Percentiles rank a stretch among this genome's conserved stretches.
Evolutionary conservation across 202 grass and related monocot genomes (phyloP).

Genomic region (Bolboschoenoplectus hybrid): DNA sequence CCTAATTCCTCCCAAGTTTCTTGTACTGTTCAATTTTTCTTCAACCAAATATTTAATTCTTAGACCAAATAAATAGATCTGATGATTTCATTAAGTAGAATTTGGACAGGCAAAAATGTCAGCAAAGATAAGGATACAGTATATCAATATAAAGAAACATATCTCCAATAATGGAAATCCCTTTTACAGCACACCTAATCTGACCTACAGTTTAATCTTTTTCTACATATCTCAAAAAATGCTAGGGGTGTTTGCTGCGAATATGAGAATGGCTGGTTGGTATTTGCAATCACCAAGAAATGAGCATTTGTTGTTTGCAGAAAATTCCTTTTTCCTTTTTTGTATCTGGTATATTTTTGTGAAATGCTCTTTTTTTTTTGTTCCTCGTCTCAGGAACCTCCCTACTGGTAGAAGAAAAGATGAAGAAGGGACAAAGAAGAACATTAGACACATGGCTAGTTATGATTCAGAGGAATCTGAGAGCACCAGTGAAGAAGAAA

Average conservation of each 20-base stretch:
- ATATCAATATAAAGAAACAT: not conserved
- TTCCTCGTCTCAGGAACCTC: conserved; percentile 30
- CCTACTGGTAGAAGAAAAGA: conserved; percentile 21
- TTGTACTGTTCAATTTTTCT: not conserved
- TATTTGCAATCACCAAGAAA: not conserved
- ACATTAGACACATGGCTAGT: not conserved
- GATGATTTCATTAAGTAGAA: conserved; percentile 5
- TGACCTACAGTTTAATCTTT: not conserved
- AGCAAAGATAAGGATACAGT: not conserved
- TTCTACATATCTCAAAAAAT: not conserved
- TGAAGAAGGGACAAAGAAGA: conserved; percentile 24
- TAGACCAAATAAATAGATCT: not conserved
- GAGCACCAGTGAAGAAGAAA: conserved; percentile 35
- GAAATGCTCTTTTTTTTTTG: not conserved
- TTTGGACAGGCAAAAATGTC: not conserved
- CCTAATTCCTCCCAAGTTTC: not conserved
- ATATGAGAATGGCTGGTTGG: not conserved
- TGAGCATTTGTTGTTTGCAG: too few species aligned
- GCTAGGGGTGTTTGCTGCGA: not conserved
- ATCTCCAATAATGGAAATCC: not conserved
- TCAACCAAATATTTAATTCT: not conserved
- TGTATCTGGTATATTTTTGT: too few species aligned
- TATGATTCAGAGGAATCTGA: conserved; percentile 24
- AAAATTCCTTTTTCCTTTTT: too few species aligned
- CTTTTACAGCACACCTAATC: not conserved